Conservation (phyloP, 2,329 filamentous ascomycete genomes). For the Akanthomyces lecanii region DNA sequence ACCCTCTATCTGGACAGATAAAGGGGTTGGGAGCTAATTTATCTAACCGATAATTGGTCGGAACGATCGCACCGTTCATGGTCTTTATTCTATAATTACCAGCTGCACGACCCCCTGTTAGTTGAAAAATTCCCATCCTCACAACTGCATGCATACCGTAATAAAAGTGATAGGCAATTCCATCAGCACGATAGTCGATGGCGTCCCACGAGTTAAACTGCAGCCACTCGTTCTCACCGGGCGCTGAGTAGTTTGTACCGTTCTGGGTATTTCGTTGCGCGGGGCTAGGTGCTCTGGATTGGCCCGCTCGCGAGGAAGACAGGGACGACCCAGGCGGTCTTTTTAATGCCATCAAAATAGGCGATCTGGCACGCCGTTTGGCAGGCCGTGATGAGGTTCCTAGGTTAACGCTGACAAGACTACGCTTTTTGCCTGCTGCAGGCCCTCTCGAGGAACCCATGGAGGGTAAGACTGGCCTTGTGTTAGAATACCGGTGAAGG, state of each 20-base stretch:
- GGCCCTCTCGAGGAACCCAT: neutral
- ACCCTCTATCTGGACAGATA: constrained; percentile 29
- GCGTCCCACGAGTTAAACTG: neutral
- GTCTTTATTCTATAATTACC: neutral
- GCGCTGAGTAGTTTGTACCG: too few species aligned
- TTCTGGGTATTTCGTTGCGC: neutral
- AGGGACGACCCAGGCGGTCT: neutral
- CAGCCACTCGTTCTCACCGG: neutral
- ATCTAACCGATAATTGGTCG: constrained; percentile 19
- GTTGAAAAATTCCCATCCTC: neutral
- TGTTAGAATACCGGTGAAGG: neutral
- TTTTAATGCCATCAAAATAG: neutral
- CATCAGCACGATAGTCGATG: neutral
- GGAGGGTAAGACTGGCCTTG: neutral
- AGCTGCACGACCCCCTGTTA: neutral
- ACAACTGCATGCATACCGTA: neutral
- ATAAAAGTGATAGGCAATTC: neutral
- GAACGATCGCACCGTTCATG: constrained; percentile 29
- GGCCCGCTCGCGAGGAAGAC: neutral
- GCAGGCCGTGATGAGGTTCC: neutral
- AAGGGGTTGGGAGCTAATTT: constrained; percentile 16
- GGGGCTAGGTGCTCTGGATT: too few species aligned
- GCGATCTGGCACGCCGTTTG: neutral
- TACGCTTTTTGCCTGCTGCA: neutral
- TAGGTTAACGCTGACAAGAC: neutral